A percentile compares a stretch with the other conserved stretches of the same genome.
Evolutionary conservation across 1,139 yeast species (phyloP).

Genomic region (Entelexis paramagnoliae): DNA sequence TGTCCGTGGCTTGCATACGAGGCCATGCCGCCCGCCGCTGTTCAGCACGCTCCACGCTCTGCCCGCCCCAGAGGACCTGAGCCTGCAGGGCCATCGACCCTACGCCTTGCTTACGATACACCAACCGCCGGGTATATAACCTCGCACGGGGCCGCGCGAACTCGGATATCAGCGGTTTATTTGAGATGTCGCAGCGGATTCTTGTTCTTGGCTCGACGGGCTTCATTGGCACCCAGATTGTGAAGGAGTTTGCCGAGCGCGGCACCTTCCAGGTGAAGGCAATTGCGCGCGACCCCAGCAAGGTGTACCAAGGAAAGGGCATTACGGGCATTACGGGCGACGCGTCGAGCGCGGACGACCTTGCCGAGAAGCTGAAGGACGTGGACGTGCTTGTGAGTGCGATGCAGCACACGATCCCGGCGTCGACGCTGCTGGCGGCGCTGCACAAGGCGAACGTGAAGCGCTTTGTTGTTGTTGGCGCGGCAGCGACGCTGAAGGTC

Average conservation of each 20-base stretch:
- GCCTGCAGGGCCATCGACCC: too few species aligned
- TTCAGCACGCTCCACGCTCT: too few species aligned
- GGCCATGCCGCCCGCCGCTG: too few species aligned
- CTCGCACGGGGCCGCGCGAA: neutral
- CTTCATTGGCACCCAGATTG: constrained; percentile 58
- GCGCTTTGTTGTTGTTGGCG: constrained; percentile 23
- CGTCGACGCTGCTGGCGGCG: constrained; percentile 5
- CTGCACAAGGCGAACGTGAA: constrained; percentile 21
- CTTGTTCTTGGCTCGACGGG: constrained; percentile 94
- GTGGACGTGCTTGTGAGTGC: constrained; percentile 15
- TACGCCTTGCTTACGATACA: neutral
- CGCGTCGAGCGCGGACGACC: constrained; percentile 11
- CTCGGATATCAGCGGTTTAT: neutral
- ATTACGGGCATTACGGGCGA: constrained; percentile 15
- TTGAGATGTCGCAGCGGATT: constrained; percentile 36
- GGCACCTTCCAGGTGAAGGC: constrained; percentile 13
- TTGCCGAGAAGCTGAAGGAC: constrained; percentile 9
- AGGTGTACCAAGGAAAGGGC: constrained; percentile 3
- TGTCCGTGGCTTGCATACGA: too few species aligned
- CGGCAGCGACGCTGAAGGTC: constrained; percentile 14
- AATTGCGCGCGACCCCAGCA: constrained; percentile 15
- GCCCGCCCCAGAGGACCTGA: too few species aligned
- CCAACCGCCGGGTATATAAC: neutral
- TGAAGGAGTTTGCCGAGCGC: constrained; percentile 12
- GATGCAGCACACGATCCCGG: constrained; percentile 10